Evolutionary conservation across 495 filamentous ascomycete genomes (phyloP), one percentile per base, ranked within the genome.

Genomic region (Sabuloglossum arenarium): DNA sequence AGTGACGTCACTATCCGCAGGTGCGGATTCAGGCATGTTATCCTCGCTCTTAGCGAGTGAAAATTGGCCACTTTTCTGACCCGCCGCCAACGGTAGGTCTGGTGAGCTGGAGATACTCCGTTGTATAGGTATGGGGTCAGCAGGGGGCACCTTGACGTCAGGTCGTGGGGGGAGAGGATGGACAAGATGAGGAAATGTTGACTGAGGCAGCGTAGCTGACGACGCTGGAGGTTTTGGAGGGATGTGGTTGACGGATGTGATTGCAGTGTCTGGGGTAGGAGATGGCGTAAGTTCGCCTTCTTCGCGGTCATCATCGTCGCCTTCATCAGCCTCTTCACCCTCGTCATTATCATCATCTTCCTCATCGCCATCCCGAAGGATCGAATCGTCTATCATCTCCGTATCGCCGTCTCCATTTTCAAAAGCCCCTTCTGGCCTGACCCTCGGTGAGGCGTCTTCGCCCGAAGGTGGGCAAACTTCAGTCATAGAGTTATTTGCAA

Each of bases 281-380:
- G 52, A 37, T 46, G 34, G 27, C 6, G 52, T 59, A 19, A 55
- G 30, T 59, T 59, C 52, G 0, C 52, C 57, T 49, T 59, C 57
- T 46, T 57, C 53, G 9, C 42, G 53, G 8, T 58, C 57, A 49
- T 57, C 52, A 27, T 59, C 57, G 51, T 57, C 57, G 2, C 39
- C 57, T 32, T 30, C 51, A 16, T 59, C 57, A 5, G 30, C 57
- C 11, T 56, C 57, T 1, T 57, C 57, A 19, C 55, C 55, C 4
- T 43, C 52, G 1, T 59, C 66, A 0, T 66, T 67, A 1, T 65
- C 60, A 54, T 66, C 68, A 61, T 79, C 70, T 59, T 70, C 69
- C 4, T 63, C 63, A 34, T 67, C 63, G 6, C 34, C 57, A 14
- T 59, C 53, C 25, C 24, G 57, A 16, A 58, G 27, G 19, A 12